Base-by-base conservation (phyloP, 225 moss, liverwort and hornwort species). In the Pseudoscleropodium purum region DNA sequence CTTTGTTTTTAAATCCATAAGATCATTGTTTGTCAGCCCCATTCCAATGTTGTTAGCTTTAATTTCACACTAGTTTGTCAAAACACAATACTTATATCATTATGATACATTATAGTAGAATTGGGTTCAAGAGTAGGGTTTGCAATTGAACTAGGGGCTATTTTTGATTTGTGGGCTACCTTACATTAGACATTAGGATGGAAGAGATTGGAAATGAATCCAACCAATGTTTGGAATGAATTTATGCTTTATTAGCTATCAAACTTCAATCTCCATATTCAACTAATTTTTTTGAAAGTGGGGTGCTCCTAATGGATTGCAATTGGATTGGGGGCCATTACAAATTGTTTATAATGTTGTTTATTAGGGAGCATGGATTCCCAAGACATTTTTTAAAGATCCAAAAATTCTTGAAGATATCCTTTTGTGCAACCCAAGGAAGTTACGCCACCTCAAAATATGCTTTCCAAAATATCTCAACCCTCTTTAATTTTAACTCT, bases 281-380 rank as follows among this genome's bases (percentile, higher is more conserved):
- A 73, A 43, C 26, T 43, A 54, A 15, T 41, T 26, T 73, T 73
- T 27, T 52, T 52, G 0, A 43, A 43, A 73, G 27, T 43, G 0
- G 15, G 27, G 1, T 27, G 4, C 73, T 8, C 26, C 5, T 26
- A 24, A 25, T 39, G 7, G 13, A 41, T 72, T 5, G 16, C 43
- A 73, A 73, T 24, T 27, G 5, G 8, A 2, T 41, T 41, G 3
- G 2, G 4, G n/a, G 13, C 7, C 3, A 70, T 39, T 70, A 25
- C 8, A 4, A 25, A 2, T 25, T 26, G 41, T 72, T 15, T 2
- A 7, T n/a, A 69, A 23, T 4, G 1, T n/a, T 36, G 3, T n/a
- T 69, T 7, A n/a, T n/a, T 1, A n/a, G 0, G 2, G 11, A 37
- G 37, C 6, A 21, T 0, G 1, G 1, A 21, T 21, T 11, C 0